A percentile compares a stretch with the other conserved stretches of the same genome.
These are phyloP conservation scores for Lasiosphaeria ovina DNA, from an alignment of 495 filamentous ascomycete species.

Conservation along the genomic window DNA sequence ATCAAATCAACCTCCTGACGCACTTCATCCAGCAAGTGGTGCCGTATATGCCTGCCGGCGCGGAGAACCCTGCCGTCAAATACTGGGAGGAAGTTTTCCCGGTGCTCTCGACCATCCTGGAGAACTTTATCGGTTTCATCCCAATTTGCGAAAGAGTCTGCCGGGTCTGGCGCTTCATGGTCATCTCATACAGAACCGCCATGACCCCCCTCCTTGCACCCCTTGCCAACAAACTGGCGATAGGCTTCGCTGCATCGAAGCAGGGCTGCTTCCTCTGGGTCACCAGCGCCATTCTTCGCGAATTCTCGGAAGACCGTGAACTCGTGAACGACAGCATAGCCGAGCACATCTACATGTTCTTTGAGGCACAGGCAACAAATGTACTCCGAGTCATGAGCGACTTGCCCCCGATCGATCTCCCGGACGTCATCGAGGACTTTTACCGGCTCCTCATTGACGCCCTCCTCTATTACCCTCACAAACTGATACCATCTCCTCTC, in stretches of 20 bases:
- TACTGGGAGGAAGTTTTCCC: conserved; percentile 94
- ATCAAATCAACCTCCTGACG: conserved; percentile 88
- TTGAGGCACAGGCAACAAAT: conserved; percentile 82
- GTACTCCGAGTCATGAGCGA: conserved; percentile 89
- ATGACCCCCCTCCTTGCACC: conserved; percentile 80
- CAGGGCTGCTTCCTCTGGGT: conserved; percentile 99
- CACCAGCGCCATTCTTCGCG: conserved; percentile 87
- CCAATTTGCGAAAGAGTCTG: conserved; percentile 93
- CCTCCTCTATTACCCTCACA: conserved; percentile 84
- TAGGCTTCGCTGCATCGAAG: conserved; percentile 77
- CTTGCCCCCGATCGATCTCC: conserved; percentile 78
- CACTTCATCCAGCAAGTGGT: conserved; percentile 79
- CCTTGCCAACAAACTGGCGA: conserved; percentile 81
- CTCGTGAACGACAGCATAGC: conserved; percentile 79
- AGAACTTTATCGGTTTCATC: conserved; percentile 76
- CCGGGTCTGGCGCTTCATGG: conserved; percentile 92
- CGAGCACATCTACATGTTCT: conserved; percentile 88
- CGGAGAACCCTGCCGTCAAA: conserved; percentile 87
- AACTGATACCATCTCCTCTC: conserved; percentile 72
- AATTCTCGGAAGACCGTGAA: conserved; percentile 87
- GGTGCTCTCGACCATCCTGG: conserved; percentile 75
- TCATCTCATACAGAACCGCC: conserved; percentile 88
- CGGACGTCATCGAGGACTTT: conserved; percentile 98
- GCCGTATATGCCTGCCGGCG: conserved; percentile 68
- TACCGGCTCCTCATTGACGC: conserved; percentile 90